Evolutionary conservation across 2,329 filamentous ascomycete species (phyloP).

Genomic region (Chrysosphaeria jannelii): DNA sequence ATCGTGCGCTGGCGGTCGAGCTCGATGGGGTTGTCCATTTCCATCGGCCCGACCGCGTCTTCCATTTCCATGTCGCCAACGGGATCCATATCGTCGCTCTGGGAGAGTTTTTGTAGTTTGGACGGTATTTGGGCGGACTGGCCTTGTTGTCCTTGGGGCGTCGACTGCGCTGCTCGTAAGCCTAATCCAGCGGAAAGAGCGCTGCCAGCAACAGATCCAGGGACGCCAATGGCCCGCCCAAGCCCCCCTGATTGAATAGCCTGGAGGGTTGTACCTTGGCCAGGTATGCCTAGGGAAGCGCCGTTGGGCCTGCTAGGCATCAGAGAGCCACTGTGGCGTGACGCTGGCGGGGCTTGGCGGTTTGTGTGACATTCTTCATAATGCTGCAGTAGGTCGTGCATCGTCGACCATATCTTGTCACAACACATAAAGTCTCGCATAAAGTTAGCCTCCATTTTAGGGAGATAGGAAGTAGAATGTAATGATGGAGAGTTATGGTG

Average conservation of each 20-base stretch:
- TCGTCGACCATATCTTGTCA: conserved; percentile 58
- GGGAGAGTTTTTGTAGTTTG: conserved; percentile 3
- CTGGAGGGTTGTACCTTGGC: conserved; percentile 3
- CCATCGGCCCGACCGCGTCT: conserved; percentile 38
- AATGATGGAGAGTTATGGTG: conserved; percentile 67
- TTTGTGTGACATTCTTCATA: conserved; percentile 91
- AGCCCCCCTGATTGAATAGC: conserved; percentile 5
- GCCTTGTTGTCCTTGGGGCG: conserved; percentile 9
- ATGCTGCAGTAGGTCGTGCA: conserved; percentile 86
- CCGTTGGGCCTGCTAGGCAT: conserved; percentile 2
- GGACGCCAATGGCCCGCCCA: conserved; percentile 4
- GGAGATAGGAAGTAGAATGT: conserved; percentile 86
- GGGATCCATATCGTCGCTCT: conserved; percentile 43
- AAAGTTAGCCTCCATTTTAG: conserved; percentile 88
- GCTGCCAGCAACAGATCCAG: conserved; percentile 1
- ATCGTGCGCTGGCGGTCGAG: conserved; percentile 32
- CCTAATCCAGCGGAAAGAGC: conserved; percentile 4
- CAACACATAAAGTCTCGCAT: conserved; percentile 96
- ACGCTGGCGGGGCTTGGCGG: conserved; percentile 21
- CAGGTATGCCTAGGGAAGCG: conserved; percentile 1
- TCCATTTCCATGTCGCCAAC: conserved; percentile 96
- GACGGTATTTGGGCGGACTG: conserved; percentile 5
- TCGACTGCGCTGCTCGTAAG: conserved; percentile 7
- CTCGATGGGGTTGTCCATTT: too few relatives aligned
- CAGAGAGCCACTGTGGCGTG: conserved; percentile 6